Conservation (phyloP, 495 filamentous ascomycete genomes). For the Aspergillus funiculosus region DNA sequence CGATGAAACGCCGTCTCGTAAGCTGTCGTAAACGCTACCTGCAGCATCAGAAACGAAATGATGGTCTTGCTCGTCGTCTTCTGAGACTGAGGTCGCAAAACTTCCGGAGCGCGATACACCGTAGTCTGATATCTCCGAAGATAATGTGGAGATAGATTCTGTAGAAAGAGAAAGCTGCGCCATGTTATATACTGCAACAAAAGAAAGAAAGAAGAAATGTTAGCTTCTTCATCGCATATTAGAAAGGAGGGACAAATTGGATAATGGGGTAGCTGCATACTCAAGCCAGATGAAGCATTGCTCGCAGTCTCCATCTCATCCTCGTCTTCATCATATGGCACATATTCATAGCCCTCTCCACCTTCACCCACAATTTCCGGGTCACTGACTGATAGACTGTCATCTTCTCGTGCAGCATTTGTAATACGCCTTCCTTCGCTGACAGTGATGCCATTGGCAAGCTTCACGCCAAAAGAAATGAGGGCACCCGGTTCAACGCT, state of each 20-base stretch:
- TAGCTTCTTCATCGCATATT: constrained; percentile 14
- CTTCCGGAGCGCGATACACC: constrained; percentile 44
- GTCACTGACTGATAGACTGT: constrained; percentile 46
- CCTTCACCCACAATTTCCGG: constrained; percentile 38
- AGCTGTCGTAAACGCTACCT: constrained; percentile 72
- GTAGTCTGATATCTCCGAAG: constrained; percentile 44
- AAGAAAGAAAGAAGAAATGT: constrained; percentile 9
- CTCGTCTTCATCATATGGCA: constrained; percentile 48
- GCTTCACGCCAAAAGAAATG: constrained; percentile 69
- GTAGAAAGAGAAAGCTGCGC: constrained; percentile 61
- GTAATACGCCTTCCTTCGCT: constrained; percentile 51
- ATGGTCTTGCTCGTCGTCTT: constrained; percentile 54
- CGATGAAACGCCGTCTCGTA: constrained; percentile 67
- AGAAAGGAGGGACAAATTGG: constrained; percentile 25
- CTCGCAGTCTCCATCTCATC: constrained; percentile 44
- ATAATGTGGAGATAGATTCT: constrained; percentile 73
- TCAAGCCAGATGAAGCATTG: constrained; percentile 46
- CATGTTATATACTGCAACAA: constrained; percentile 59
- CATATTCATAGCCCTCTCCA: constrained; percentile 45
- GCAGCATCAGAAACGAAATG: constrained; percentile 87
- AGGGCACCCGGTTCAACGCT: constrained; percentile 65
- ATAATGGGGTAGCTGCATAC: constrained; percentile 32
- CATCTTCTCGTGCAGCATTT: constrained; percentile 42
- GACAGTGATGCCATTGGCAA: constrained; percentile 56
- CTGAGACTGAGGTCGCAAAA: constrained; percentile 51